Base-by-base conservation (phyloP, 2,329 filamentous ascomycete genomes). In the Aspergillus viridinutans region DNA sequence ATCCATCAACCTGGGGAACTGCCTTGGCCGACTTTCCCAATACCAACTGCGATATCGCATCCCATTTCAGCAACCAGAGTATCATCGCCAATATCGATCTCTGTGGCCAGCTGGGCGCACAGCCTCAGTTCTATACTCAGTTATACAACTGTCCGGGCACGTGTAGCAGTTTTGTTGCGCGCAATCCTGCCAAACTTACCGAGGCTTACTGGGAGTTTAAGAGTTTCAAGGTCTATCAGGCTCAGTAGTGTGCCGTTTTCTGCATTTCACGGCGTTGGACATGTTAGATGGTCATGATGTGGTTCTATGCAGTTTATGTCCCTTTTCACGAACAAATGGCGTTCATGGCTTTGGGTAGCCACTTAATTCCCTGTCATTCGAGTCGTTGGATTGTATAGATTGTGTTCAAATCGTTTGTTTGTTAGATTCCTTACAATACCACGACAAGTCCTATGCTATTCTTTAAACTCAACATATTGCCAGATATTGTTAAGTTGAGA, bases 181-280 rank as follows among this genome's bases (percentile, higher is more conserved):
- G 81, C 54, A 81, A 84, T 61, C 84, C 80, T 21, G 71, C 67
- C 21, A 81, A 73, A 1, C 89, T 85, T 68, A 76, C 72, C 47
- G 79, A 83, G 65, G 86, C 83, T 1, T 89, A 79, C 67, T 90
- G 83, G 87, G 84, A 84, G 72, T 86, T 88, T 73, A 82, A 80
- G 2, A 70, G 75, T 9, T 86, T 88, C 61, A 75, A 82, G 59
- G 79, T 88, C 2, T 88, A 86, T 66, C 72, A 77, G 61, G 71
- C 75, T 54, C 48, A 38, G 26, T 54, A 14, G 21, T 23, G 26
- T 47, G 20, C 5, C 7, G 10, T 17, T 23, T 43, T 21, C 17
- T 40, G 23, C 32, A 38, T 17, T 38, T 17, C 32, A 35, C 5
- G 32, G 10, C 49, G 23, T 50, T 50, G 5, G 40, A 12, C 1